A percentile compares a stretch with the other conserved stretches of the same genome.
Evolutionary conservation across 2,329 filamentous ascomycete genomes (phyloP).

Genomic region (Pseudocercospora musae): DNA sequence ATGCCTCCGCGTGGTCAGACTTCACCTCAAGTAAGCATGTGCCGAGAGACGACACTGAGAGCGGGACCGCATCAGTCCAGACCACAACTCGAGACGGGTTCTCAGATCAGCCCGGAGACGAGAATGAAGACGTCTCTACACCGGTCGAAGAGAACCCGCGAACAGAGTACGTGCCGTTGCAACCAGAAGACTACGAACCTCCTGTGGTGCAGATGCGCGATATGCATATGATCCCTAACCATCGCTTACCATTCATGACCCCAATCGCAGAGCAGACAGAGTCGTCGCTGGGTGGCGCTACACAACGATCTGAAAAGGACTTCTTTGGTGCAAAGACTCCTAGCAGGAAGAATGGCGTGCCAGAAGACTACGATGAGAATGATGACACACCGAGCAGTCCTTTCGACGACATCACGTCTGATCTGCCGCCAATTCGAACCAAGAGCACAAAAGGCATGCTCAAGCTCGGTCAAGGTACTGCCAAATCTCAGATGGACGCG

Average conservation of each 20-base stretch:
- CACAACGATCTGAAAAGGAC: conserved; percentile 54
- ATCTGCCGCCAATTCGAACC: conserved; percentile 53
- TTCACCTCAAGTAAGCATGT: conserved; percentile 73
- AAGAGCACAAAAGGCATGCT: conserved; percentile 47
- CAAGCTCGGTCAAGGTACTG: conserved; percentile 32
- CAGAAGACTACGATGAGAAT: conserved; percentile 42
- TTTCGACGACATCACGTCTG: conserved; percentile 61
- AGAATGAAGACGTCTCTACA: conserved; percentile 43
- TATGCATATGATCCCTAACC: conserved; percentile 75
- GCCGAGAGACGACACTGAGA: conserved; percentile 46
- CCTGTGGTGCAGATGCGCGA: conserved; percentile 74
- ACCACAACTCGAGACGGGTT: conserved; percentile 37
- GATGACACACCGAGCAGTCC: conserved; percentile 65
- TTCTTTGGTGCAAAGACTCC: conserved; percentile 71
- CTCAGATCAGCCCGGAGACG: conserved; percentile 33
- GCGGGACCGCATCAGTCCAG: conserved; percentile 30
- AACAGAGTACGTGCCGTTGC: conserved; percentile 71
- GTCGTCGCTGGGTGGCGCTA: conserved; percentile 70
- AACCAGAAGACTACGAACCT: conserved; percentile 81
- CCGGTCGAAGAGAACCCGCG: conserved; percentile 47
- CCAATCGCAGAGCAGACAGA: conserved; percentile 96
- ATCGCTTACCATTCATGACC: conserved; percentile 95
- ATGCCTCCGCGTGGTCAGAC: conserved; percentile 81
- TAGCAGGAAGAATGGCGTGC: conserved; percentile 54
- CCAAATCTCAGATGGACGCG: conserved; percentile 33